Conservation (phyloP, 306 rosid genomes). For the Ziziphus jujuba region DNA sequence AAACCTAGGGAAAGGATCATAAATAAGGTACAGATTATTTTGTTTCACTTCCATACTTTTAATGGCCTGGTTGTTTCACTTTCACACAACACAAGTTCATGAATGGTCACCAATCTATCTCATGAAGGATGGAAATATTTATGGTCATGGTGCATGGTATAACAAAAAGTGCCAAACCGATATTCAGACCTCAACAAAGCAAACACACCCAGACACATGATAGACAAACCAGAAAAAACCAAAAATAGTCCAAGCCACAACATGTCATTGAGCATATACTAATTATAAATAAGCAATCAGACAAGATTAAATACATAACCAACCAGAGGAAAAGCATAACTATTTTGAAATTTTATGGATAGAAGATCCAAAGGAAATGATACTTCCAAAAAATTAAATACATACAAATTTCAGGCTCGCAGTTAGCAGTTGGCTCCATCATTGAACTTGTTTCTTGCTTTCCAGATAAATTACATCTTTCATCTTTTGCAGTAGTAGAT, state of each 20-base stretch:
- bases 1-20: too few relatives aligned
- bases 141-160: not conserved
- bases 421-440: constrained; percentile 38
- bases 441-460: constrained; percentile 43
- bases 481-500: constrained; percentile 46
- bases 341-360: not conserved
- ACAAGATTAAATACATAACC: too few relatives aligned
- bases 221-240: too few relatives aligned
- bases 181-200: not conserved
- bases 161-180: constrained; percentile 5
- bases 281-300: too few relatives aligned
- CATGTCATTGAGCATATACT: too few relatives aligned
- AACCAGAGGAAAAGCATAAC: too few relatives aligned
- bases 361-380: not conserved
- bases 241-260: too few relatives aligned
- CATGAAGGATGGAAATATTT: not conserved
- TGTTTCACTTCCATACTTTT: not conserved
- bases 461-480: constrained; percentile 33
- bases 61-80: not conserved
- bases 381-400: constrained; percentile 13
- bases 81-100: too few relatives aligned
- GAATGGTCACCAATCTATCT: not conserved
- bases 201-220: not conserved
- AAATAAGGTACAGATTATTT: not conserved
- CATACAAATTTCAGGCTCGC: constrained; percentile 41